Evolutionary conservation across 768 basidiomycete species (phyloP), one percentile per base, ranked within the genome.

Genomic region (Favolaschia claudopus): DNA sequence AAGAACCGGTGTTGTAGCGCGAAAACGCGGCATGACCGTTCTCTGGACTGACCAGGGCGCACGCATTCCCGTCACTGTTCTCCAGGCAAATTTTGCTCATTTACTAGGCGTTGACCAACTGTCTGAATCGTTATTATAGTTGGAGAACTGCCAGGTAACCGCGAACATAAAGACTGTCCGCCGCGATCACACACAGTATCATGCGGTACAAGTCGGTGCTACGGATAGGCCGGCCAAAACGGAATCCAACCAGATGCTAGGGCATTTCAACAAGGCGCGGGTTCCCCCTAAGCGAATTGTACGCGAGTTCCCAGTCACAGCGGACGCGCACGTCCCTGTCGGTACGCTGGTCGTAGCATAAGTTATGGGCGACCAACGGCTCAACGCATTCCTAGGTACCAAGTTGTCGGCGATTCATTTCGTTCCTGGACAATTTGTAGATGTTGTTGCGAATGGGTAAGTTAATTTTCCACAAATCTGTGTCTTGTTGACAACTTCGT

Each of bases 351-450:
- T 38, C 36, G 40, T 51, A 24, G 36, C 19, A 39, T 44, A 25
- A 25, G 32, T 45, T 29, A 53, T n/a, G n/a, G n/a, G 17, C 17
- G 10, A 17, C 31, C 24, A 39, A 4, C 5, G 12, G 10, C 37
- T 20, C 40, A 39, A 57, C 29, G n/a, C 13, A 48, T 36, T 3
- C 13, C 19, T 60, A 96, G 95, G 96, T 28, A 95, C 96, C 0
- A 91, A 87, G 13, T 69, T 99, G 34, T 95, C 92, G 43, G 94
- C 95, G 0, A 82, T 91, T 38, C 97, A 99, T 73, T 99, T 96
- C 67, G 97, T 99, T 8, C 97, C 97, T 0, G 97, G 97, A 0
- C 97, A 99, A 91, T 64, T 93, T 92, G 96, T 99, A 69, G 65
- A 93, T 85, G 63, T 64, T 20, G 55, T 64, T 19, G 63, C 63